phyloP scores from a whole-genome alignment of 164 flowering plant species.

The Chimonanthus salicifolius region DNA sequence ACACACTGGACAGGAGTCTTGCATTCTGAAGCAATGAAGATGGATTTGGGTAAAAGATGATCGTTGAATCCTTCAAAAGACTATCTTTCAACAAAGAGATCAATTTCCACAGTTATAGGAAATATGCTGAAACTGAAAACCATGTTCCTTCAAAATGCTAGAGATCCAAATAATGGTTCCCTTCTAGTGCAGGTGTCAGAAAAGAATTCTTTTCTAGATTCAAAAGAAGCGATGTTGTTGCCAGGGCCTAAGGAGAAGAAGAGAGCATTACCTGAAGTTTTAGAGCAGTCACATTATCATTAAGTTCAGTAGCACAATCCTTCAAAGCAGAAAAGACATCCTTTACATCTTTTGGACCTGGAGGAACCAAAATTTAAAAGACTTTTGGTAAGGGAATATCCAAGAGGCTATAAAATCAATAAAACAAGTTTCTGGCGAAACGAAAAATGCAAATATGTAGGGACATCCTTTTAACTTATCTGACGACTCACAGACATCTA shows the following conservation, averaged over 20 bases:
- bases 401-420: background rate
- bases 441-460: background rate
- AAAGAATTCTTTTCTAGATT: background rate
- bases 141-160: too few species aligned
- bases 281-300: slow-evolving; percentile 33
- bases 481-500: background rate
- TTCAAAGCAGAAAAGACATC: slow-evolving; percentile 57
- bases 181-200: background rate
- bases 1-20: background rate
- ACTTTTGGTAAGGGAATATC: too few species aligned
- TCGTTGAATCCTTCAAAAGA: background rate
- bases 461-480: background rate
- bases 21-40: background rate
- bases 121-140: too few species aligned
- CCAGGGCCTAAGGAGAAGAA: background rate
- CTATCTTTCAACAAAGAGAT: background rate
- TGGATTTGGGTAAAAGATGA: background rate
- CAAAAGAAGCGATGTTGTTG: background rate
- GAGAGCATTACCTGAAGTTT: slow-evolving; percentile 58
- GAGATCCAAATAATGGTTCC: background rate
- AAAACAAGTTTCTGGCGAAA: background rate
- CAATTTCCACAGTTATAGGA: background rate
- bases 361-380: slow-evolving; percentile 15
- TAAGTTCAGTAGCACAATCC: slow-evolving; percentile 60
- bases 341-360: slow-evolving; percentile 83